Evolutionary conservation across 805 yeast species (phyloP).

Genomic region (Hyphopichia homilentoma): DNA sequence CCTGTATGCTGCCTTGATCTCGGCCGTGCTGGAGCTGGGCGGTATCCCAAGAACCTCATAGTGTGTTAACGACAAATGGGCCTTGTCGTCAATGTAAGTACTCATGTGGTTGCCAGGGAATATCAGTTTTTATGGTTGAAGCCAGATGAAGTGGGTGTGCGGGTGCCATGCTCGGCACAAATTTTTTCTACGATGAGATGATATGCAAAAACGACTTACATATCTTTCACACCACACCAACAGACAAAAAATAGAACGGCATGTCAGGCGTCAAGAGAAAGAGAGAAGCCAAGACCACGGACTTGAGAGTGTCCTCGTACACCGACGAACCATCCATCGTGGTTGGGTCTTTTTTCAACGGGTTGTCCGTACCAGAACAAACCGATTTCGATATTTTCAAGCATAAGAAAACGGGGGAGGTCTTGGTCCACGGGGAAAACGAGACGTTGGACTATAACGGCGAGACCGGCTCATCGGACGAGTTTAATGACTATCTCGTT

Average conservation of each 20-base stretch:
- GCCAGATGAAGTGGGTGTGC: neutral
- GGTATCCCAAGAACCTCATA: constrained; percentile 59
- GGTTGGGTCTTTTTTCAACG: constrained; percentile 77
- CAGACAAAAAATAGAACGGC: too few species aligned
- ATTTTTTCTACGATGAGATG: constrained; percentile 3
- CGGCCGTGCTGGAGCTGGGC: constrained; percentile 29
- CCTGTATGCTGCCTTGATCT: constrained; percentile 63
- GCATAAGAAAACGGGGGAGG: constrained; percentile 40
- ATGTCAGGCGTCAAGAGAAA: constrained; percentile 22
- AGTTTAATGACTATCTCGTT: constrained; percentile 55
- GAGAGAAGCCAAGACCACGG: constrained; percentile 36
- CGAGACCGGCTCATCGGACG: constrained; percentile 23
- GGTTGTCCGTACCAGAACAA: constrained; percentile 56
- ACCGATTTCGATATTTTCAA: constrained; percentile 63
- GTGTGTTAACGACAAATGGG: constrained; percentile 16
- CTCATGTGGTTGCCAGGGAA: too few species aligned
- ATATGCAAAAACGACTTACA: too few species aligned
- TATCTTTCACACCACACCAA: too few species aligned
- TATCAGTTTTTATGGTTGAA: too few species aligned
- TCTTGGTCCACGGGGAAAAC: constrained; percentile 71
- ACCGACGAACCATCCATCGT: constrained; percentile 47
- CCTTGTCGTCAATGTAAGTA: neutral
- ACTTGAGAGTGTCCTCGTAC: constrained; percentile 34
- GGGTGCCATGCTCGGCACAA: neutral
- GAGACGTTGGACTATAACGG: constrained; percentile 74